These are phyloP conservation scores for Tricholoma saponaceum DNA, from an alignment of 768 basidiomycete genomes.

Conservation along the genomic window DNA sequence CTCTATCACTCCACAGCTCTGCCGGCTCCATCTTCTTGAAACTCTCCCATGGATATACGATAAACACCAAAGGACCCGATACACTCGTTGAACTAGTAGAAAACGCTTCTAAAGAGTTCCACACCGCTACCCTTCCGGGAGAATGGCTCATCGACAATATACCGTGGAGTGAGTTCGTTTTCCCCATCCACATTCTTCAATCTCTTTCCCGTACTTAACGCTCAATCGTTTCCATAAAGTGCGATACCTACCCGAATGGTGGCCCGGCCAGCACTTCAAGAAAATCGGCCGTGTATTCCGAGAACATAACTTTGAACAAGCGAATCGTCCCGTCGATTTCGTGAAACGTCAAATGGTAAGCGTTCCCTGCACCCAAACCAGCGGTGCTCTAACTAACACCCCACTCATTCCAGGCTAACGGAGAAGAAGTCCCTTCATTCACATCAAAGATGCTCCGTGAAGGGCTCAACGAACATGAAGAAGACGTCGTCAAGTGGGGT, in stretches of 20 bases:
- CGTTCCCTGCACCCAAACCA: neutral
- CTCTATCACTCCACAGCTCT: neutral
- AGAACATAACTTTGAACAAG: slow-evolving; percentile 15
- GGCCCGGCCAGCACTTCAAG: slow-evolving; percentile 16
- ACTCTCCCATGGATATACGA: slow-evolving; percentile 15
- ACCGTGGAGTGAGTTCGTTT: slow-evolving; percentile 1
- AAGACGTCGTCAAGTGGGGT: slow-evolving; percentile 13
- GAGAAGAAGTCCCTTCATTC: slow-evolving; percentile 12
- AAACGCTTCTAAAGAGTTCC: slow-evolving; percentile 7
- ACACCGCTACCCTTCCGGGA: slow-evolving; percentile 1
- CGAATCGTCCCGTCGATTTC: slow-evolving; percentile 13
- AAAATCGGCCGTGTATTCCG: slow-evolving; percentile 11
- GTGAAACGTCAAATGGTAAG: slow-evolving; percentile 15
- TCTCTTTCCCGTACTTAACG: neutral
- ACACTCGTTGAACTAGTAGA: slow-evolving; percentile 10
- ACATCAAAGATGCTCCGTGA: slow-evolving; percentile 12
- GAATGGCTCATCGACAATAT: slow-evolving; percentile 6
- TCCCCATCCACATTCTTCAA: too few relatives aligned
- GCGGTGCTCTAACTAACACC: neutral
- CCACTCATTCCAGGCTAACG: slow-evolving; percentile 4
- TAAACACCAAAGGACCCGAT: slow-evolving; percentile 8
- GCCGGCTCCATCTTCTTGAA: slow-evolving; percentile 15
- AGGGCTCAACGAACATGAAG: slow-evolving; percentile 8
- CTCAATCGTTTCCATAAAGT: too few relatives aligned
- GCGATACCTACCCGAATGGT: slow-evolving; percentile 15